A percentile compares a stretch with the other conserved stretches of the same genome.
Conservation (phyloP, 176 grass and related monocot species). For the Zea luxurians region DNA sequence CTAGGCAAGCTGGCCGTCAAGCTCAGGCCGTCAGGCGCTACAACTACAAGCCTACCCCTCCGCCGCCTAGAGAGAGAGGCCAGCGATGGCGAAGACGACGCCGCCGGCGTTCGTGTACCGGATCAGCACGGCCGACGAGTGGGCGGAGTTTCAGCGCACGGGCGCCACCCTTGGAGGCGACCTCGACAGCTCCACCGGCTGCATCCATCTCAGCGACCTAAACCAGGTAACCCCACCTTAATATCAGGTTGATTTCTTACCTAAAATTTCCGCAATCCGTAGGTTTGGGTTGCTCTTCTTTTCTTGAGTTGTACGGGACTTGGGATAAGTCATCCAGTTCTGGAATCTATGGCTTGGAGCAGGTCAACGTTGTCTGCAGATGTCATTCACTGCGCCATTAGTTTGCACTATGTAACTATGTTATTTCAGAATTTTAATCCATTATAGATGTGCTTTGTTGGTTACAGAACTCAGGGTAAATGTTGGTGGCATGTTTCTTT, state of each 20-base stretch:
- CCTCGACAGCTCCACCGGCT: conserved; percentile 61
- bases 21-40: too few relatives aligned
- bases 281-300: neutral
- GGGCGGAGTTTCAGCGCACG: conserved; percentile 54
- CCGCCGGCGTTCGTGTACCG: conserved; percentile 59
- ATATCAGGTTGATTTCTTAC: neutral
- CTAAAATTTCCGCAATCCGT: neutral
- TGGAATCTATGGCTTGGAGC: neutral
- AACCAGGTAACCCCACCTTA: conserved; percentile 41
- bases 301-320: neutral
- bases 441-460: neutral
- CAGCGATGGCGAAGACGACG: conserved; percentile 12
- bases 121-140: conserved; percentile 60
- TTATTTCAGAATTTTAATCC: neutral
- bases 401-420: neutral
- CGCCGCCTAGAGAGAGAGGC: too few relatives aligned
- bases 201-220: conserved; percentile 78
- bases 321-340: neutral
- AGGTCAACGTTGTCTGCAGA: neutral
- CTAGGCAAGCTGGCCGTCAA: too few relatives aligned
- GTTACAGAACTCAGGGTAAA: neutral
- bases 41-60: too few relatives aligned
- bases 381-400: neutral
- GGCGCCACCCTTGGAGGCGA: conserved; percentile 51
- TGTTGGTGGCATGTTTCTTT: neutral